phyloP scores from a whole-genome alignment of 1,139 yeast species.

The Saccharomyces hybrid region DNA sequence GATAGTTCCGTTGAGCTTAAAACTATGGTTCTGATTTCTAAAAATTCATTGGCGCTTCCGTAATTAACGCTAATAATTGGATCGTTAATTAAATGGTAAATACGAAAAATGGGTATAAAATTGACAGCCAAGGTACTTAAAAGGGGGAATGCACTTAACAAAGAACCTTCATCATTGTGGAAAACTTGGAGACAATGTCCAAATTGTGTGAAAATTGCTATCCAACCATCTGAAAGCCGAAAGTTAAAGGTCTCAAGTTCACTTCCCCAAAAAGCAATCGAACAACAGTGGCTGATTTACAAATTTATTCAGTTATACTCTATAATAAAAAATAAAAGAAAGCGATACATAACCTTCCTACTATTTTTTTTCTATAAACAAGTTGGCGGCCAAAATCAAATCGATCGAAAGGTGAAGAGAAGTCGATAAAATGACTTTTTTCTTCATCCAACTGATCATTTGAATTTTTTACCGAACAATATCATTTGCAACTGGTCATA shows the following conservation, averaged over 20 bases:
- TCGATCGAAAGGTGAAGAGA: neutral
- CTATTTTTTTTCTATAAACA: neutral
- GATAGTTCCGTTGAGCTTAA: constrained; percentile 8
- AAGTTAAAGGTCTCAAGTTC: constrained; percentile 50
- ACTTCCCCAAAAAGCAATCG: neutral
- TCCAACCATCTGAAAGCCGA: constrained; percentile 65
- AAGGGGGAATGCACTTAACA: constrained; percentile 35
- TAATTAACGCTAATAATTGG: constrained; percentile 78
- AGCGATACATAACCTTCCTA: neutral
- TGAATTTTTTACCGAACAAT: constrained; percentile 66
- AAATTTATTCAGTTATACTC: neutral
- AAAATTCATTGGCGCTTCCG: constrained; percentile 81
- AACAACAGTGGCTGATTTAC: neutral
- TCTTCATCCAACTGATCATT: constrained; percentile 28
- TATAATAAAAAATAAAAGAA: neutral
- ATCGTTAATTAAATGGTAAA: constrained; percentile 78
- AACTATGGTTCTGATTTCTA: constrained; percentile 43
- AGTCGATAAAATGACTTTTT: neutral
- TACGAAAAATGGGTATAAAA: constrained; percentile 76
- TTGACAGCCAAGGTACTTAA: constrained; percentile 65
- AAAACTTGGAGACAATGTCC: constrained; percentile 39
- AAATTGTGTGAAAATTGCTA: constrained; percentile 28
- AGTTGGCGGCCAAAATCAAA: neutral
- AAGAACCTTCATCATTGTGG: constrained; percentile 66
- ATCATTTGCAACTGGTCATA: constrained; percentile 72